Conservation (phyloP, 345 rosid genomes). For the Xanthoceras sorbifolium region DNA sequence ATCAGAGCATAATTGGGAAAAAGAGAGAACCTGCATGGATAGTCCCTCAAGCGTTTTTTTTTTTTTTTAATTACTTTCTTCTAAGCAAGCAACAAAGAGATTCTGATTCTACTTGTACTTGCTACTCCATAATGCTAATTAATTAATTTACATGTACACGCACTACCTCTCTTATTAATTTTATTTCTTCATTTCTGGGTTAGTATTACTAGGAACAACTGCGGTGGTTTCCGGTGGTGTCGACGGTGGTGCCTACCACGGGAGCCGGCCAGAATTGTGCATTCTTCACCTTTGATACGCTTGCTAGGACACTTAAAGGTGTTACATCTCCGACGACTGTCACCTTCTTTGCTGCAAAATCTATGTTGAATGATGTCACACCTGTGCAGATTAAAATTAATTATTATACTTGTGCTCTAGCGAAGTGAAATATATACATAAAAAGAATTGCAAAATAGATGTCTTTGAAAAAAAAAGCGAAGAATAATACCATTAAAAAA, state of each 20-base stretch:
- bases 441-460: not conserved
- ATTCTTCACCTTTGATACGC: conserved; percentile 84
- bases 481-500: no score
- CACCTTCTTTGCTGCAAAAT: conserved; percentile 87
- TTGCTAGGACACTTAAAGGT: conserved; percentile 68
- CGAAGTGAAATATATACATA: not conserved
- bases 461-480: not conserved
- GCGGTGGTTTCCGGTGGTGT: conserved; percentile 23
- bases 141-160: conserved; percentile 20
- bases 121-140: not conserved
- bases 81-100: conserved; percentile 19
- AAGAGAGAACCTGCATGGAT: conserved; percentile 9
- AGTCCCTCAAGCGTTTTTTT: not conserved
- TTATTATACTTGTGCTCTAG: not conserved
- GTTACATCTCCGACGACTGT: conserved; percentile 81
- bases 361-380: conserved; percentile 82
- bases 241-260: conserved; percentile 4
- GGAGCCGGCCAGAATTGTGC: conserved; percentile 76
- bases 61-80: not conserved
- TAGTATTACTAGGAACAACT: conserved; percentile 14
- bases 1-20: conserved; percentile 6
- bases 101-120: conserved; percentile 13
- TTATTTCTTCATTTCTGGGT: conserved; percentile 18
- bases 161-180: not conserved
- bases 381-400: conserved; percentile 48